Evolutionary conservation across 805 yeast genomes (phyloP), one percentile per base, ranked within the genome.

Genomic region (Candida peoriensis): DNA sequence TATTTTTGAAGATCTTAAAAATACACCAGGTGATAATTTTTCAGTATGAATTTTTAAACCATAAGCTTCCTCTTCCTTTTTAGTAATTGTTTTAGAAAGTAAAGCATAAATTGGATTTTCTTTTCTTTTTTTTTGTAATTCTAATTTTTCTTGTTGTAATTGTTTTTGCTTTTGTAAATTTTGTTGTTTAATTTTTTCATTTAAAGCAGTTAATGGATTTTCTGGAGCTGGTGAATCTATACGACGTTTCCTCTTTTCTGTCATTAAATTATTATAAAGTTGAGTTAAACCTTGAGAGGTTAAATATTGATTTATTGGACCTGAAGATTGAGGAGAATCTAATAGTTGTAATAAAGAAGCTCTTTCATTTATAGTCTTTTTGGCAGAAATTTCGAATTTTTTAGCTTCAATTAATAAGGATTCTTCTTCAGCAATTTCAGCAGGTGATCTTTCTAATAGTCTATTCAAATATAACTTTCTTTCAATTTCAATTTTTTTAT

Each of bases 361-460:
- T 45, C 98, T 71, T 56, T 93, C 98, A 31, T 70, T 63, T 34
- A 88, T 69, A 68, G 90, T 83, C 57, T 85, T 83, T 63, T 87
- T 89, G 0, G 97, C 95, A 2, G 95, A 85, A 38, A 87, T 74
- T 54, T 93, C 97, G 43, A 93, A 85, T 44, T 90, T 79, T 32
- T 95, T 74, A 3, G 97, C 94, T 55, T 93, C 98, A 20, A 90
- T 79, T 9, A 93, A 85, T 32, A 93, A 66, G 0, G 95, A 87
- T 57, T 93, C 97, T 55, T 93, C 99, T 62, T 93, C 98, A 1
- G 97, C 97, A 29, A 93, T 85, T 55, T 93, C 98, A 0, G 97
- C 95, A 1, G 98, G 97, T 3, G 90, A 78, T 46, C 99, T 67
- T 24, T 78, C 77, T 28, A 90, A 66, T 24, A 93, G 63, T 41